These are phyloP conservation scores for Cladosporium sp. DNA, from an alignment of 2,329 filamentous ascomycete genomes.

Conservation along the genomic window DNA sequence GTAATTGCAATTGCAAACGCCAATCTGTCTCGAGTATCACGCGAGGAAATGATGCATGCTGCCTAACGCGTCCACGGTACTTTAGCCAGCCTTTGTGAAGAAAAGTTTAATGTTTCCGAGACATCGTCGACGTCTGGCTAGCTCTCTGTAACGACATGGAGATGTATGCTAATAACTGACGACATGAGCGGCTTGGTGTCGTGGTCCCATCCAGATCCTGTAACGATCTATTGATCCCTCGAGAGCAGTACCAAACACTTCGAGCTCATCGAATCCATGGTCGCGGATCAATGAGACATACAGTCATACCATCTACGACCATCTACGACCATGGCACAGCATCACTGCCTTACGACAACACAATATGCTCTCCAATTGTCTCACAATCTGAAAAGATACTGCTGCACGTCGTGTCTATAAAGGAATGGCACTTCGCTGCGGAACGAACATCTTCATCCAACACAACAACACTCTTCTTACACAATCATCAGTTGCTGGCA, in stretches of 20 bases:
- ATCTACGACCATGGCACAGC: neutral
- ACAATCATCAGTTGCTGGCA: neutral
- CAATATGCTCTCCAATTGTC: neutral
- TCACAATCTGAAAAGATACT: neutral
- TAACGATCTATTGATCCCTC: neutral
- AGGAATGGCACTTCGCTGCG: neutral
- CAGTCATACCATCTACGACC: neutral
- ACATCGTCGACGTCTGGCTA: neutral
- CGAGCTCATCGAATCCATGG: neutral
- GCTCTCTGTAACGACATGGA: neutral
- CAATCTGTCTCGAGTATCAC: neutral
- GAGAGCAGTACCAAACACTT: neutral
- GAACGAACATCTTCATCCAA: neutral
- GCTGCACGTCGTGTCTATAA: neutral
- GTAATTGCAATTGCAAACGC: neutral
- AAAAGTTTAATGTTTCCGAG: neutral
- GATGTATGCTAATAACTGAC: too few species aligned
- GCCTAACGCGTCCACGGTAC: neutral
- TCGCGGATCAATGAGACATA: neutral
- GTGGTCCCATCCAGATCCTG: too few species aligned
- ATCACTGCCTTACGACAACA: neutral
- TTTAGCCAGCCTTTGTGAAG: neutral
- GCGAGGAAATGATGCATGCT: neutral
- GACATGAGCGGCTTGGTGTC: too few species aligned
- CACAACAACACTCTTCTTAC: neutral